Conservation (phyloP, 2,329 filamentous ascomycete species). For the Aspergillus aculeatinus region DNA sequence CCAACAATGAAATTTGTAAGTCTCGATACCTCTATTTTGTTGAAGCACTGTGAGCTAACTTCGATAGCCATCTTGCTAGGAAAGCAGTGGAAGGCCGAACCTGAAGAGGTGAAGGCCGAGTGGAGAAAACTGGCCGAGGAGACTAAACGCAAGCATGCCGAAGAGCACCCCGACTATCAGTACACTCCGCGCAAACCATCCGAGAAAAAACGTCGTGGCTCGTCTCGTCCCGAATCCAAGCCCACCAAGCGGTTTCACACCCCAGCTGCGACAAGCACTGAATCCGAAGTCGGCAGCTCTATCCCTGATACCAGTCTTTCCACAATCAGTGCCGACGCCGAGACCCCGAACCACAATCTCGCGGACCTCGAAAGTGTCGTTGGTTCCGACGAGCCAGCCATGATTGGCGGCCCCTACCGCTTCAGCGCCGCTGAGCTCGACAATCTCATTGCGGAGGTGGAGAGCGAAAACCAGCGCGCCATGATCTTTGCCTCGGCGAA, state of each 20-base stretch:
- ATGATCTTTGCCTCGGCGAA: conserved; percentile 8
- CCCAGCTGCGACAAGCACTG: conserved; percentile 5
- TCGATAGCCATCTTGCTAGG: too few relatives aligned
- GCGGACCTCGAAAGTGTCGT: background rate
- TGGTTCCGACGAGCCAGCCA: background rate
- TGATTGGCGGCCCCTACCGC: background rate
- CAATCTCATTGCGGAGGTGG: conserved; percentile 19
- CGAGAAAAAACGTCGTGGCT: conserved; percentile 48
- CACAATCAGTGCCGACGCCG: background rate
- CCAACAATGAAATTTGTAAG: conserved; percentile 50
- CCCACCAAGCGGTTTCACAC: conserved; percentile 5
- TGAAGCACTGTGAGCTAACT: too few relatives aligned
- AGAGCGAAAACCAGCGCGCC: conserved; percentile 2
- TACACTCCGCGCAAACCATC: conserved; percentile 49
- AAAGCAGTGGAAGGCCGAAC: conserved; percentile 23
- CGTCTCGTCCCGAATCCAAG: conserved; percentile 28
- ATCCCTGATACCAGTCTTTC: conserved; percentile 3
- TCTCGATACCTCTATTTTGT: background rate
- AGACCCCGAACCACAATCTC: background rate
- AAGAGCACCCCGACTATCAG: conserved; percentile 45
- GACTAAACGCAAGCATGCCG: conserved; percentile 41
- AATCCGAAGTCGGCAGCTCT: conserved; percentile 12
- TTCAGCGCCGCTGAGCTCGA: background rate
- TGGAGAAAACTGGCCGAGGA: conserved; percentile 42
- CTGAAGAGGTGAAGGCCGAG: conserved; percentile 34